Percentiles rank a stretch among this genome's conserved stretches.
Evolutionary conservation across 2,329 filamentous ascomycete genomes (phyloP).

Genomic region (Botrytis paeoniae): DNA sequence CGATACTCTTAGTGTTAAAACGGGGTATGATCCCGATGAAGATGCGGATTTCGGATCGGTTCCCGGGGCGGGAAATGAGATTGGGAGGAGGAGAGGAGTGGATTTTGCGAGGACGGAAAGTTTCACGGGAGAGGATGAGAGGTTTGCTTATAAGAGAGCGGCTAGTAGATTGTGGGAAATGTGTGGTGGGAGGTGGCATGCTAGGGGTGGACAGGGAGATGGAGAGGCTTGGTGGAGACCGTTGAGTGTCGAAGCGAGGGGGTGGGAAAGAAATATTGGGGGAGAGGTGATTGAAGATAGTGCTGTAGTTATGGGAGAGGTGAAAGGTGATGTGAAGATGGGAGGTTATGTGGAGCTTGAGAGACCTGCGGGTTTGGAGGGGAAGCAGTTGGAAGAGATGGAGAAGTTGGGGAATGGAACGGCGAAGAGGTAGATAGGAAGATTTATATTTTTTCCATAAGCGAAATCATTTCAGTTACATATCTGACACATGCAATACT

Average conservation of each 20-base stretch:
- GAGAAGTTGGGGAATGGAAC: neutral
- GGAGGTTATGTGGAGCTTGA: conserved; percentile 45
- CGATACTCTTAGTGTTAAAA: conserved; percentile 40
- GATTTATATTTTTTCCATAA: neutral
- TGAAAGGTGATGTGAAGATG: conserved; percentile 41
- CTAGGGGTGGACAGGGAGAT: conserved; percentile 49
- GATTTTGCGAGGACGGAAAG: conserved; percentile 66
- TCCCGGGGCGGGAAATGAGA: conserved; percentile 38
- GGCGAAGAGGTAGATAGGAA: neutral
- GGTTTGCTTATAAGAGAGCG: conserved; percentile 77
- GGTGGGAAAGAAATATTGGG: conserved; percentile 54
- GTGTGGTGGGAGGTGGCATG: conserved; percentile 71
- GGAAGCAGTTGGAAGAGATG: conserved; percentile 28
- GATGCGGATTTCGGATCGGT: conserved; percentile 52
- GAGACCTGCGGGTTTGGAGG: conserved; percentile 43
- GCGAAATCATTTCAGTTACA: neutral
- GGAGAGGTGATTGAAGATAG: conserved; percentile 16
- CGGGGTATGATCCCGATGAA: conserved; percentile 54
- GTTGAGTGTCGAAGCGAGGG: conserved; percentile 57
- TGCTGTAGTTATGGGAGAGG: neutral
- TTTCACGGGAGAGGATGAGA: conserved; percentile 78
- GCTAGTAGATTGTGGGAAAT: conserved; percentile 79
- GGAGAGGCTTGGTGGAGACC: conserved; percentile 63
- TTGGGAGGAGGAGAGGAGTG: conserved; percentile 37
- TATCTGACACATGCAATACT: neutral